phyloP scores from a whole-genome alignment of 768 basidiomycete species.

The Rhodosporidiobolus odoratus region DNA sequence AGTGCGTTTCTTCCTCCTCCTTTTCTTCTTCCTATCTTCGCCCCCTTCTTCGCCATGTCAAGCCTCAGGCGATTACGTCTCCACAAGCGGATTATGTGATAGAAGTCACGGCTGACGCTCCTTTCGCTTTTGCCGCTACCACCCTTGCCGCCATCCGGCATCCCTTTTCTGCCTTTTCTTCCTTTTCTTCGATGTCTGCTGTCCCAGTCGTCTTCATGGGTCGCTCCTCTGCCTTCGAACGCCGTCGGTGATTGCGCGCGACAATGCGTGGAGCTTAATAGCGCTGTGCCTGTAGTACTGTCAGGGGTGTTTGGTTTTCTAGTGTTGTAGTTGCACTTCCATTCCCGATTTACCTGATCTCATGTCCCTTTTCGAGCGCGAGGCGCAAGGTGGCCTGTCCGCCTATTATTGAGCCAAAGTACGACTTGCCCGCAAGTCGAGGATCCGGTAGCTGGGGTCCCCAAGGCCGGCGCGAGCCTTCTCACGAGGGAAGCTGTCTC shows the following conservation, averaged over 20 bases:
- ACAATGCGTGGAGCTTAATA: background rate
- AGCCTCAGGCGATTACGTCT: background rate
- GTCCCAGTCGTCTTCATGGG: conserved; percentile 15
- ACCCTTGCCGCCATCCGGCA: background rate
- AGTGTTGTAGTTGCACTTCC: no score
- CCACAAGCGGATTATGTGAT: no score
- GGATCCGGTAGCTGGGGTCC: no score
- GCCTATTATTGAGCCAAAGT: no score
- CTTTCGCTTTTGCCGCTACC: background rate
- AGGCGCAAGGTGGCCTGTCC: no score
- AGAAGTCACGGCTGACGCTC: background rate
- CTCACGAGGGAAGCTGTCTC: no score
- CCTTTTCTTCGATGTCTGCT: no score
- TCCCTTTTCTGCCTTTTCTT: background rate
- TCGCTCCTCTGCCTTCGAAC: conserved; percentile 22
- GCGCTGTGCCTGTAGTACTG: background rate
- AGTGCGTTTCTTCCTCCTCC: background rate
- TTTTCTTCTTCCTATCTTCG: background rate
- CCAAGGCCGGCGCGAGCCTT: no score
- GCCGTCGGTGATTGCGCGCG: background rate
- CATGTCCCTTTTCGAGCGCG: no score
- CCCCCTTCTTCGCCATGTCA: background rate
- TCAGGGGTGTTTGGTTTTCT: background rate
- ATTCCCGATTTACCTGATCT: no score
- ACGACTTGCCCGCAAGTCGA: no score